These are phyloP conservation scores for Neostapfia colusana DNA, from an alignment of 176 grass and related monocot genomes.

Conservation along the genomic window DNA sequence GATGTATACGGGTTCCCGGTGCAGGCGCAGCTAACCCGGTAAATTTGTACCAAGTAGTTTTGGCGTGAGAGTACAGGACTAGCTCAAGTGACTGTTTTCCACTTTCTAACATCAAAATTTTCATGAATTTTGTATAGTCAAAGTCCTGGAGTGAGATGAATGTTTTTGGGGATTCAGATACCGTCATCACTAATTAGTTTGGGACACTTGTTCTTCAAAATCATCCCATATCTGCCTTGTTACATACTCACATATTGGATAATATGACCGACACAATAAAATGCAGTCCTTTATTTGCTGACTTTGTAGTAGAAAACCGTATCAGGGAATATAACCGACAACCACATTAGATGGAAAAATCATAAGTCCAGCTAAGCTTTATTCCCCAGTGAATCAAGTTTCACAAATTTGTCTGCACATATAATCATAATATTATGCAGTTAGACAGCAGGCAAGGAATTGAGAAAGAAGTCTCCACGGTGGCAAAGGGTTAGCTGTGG, in stretches of 20 bases:
- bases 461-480: constrained; percentile 42
- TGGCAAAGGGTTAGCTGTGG: constrained; percentile 31
- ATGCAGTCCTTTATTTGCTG: neutral
- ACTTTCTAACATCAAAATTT: neutral
- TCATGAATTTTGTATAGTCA: constrained; percentile 19
- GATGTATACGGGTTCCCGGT: neutral
- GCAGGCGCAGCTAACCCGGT: constrained; percentile 41
- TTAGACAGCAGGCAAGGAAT: constrained; percentile 44
- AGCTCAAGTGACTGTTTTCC: neutral
- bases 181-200: neutral
- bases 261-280: neutral
- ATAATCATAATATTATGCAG: constrained; percentile 32
- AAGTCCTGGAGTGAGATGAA: neutral
- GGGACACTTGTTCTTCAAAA: neutral
- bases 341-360: constrained; percentile 41
- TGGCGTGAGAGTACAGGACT: constrained; percentile 1
- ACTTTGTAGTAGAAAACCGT: neutral
- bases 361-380: constrained; percentile 46
- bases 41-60: constrained; percentile 33
- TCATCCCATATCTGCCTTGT: neutral
- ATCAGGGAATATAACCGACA: constrained; percentile 35
- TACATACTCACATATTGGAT: neutral
- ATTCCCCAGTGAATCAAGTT: constrained; percentile 37
- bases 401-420: constrained; percentile 13
- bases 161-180: too few relatives aligned